Evolutionary conservation across 192 early-diverging fungal genomes (phyloP), one percentile per base, ranked within the genome.

Genomic region (Entophlyctis luteolus): DNA sequence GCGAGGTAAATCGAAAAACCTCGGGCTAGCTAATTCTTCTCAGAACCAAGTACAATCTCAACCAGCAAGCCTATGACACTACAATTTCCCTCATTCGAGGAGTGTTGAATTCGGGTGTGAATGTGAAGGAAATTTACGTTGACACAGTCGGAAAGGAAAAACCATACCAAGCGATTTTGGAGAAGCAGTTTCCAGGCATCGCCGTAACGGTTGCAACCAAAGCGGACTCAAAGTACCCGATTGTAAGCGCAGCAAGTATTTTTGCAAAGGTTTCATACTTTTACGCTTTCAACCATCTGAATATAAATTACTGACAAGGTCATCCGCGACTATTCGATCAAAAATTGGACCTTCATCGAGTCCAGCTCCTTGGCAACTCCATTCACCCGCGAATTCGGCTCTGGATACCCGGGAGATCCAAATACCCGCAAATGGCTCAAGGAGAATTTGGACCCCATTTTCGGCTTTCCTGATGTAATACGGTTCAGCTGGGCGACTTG

Each of bases 401-500:
- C 88, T 0, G 95, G 95, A 6, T 98, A 96, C 75, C 94, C 93
- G 10, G 83, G 84, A 47, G 87, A 99, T 76, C 94, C 95, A 0
- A 91, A 92, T 59, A 99, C 97, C 0, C 80, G 90, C 0, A 67
- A 73, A 31, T 99, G 97, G 97, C 71, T 99, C 16, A 82, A 85
- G 32, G 60, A 80, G 0, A 86, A 88, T 59, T 70, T 91, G 32
- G 93, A 96, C 59, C 79, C 75, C 0, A 84, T 99, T 2, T 99
- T 99, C 84, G 97, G 94, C 0, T 99, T 84, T 73, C 97, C 97
- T 0, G 84, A 81, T 8, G 75, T 98, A 28, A 88, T 96, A 10
- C 86, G 97, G 14, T 99, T 99, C 77, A 93, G 92, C 59, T 99
- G 97, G 95, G 81, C 88, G 1, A 99, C 97, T 18, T 86, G 86